These are phyloP conservation scores for Fusarium dimerum DNA, from an alignment of 2,329 filamentous ascomycete genomes.

Conservation along the genomic window DNA sequence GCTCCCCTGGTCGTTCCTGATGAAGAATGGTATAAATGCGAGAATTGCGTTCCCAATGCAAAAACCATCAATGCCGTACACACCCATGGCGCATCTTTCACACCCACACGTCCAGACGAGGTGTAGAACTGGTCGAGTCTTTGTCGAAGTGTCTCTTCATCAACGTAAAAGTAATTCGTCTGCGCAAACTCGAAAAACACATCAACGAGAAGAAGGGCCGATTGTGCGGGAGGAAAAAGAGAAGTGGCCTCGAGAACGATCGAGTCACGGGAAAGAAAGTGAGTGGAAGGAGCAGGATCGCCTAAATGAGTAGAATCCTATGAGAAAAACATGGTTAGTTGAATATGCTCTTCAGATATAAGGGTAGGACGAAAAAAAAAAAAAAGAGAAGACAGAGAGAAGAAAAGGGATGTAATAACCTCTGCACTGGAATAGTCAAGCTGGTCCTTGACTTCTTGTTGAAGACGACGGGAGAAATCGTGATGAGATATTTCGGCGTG, in stretches of 20 bases:
- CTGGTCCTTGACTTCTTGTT: conserved; percentile 13
- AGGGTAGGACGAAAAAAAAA: no score
- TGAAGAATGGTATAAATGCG: conserved; percentile 11
- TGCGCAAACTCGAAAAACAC: conserved; percentile 25
- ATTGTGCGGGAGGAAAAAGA: conserved; percentile 15
- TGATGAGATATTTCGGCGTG: conserved; percentile 15
- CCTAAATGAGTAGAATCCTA: conserved; percentile 5
- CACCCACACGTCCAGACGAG: not conserved
- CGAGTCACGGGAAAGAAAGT: conserved; percentile 6
- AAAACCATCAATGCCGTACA: conserved; percentile 25
- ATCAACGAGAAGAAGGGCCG: conserved; percentile 14
- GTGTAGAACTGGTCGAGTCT: conserved; percentile 19
- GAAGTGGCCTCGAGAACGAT: conserved; percentile 16
- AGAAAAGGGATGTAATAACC: not conserved
- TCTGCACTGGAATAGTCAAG: not conserved
- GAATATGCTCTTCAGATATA: not conserved
- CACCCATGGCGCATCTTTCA: conserved; percentile 18
- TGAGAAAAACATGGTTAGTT: not conserved
- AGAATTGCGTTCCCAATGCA: conserved; percentile 23
- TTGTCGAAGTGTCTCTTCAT: conserved; percentile 17
- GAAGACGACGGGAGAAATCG: conserved; percentile 10
- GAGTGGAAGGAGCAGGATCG: conserved; percentile 1
- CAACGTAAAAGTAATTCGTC: conserved; percentile 27
- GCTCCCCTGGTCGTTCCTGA: not conserved
- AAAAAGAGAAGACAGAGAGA: not conserved